Base-by-base conservation (phyloP, 148 eudicot species). In the Amaranthus cruentus region DNA sequence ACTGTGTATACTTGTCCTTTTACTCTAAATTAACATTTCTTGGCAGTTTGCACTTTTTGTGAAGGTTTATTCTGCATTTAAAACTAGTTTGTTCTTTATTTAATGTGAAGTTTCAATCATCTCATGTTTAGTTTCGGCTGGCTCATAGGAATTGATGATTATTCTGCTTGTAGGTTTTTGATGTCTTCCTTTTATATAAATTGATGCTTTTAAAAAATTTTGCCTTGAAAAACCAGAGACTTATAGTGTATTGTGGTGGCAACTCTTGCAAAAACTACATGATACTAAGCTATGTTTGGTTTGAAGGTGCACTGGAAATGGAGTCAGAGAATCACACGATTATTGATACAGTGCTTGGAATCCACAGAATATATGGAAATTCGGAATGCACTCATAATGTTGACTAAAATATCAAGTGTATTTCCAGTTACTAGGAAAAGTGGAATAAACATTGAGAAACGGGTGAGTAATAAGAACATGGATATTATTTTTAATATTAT, bases 331-430 rank as follows among this genome's bases (percentile, higher is more conserved):
- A 92, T 95, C 83, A 95, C 99, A 7, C 86, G 89, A 80, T 53
- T 92, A 78, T 82, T 95, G 75, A 95, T 95, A 77, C 99, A 95
- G 68, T 95, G 98, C 81, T 79, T 95, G 88, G 99, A 95, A 82
- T 92, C 97, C 12, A 62, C 85, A 21, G 99, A 95, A 83, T 92
- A 91, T 79, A 92, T 95, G 99, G 99, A 95, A 80, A 95, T 95
- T 65, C 88, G 99, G 60, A 95, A 95, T 79, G 91, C 96, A 56
- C 88, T 95, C 55, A 95, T 95, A 58, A 61, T 95, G 84, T 77
- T 91, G 79, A 91, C 97, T 15, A 95, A 92, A 82, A 90, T 95
- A 76, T 88, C 97, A 5, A 82, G 87, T 82, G 97, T 87, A 80
- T 95, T 92, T 75, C 99, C 99, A 11, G 99, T 90, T 62, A 91